Evolutionary conservation across 768 basidiomycete species (phyloP).

Genomic region (Leucocoprinus birnbaumii): DNA sequence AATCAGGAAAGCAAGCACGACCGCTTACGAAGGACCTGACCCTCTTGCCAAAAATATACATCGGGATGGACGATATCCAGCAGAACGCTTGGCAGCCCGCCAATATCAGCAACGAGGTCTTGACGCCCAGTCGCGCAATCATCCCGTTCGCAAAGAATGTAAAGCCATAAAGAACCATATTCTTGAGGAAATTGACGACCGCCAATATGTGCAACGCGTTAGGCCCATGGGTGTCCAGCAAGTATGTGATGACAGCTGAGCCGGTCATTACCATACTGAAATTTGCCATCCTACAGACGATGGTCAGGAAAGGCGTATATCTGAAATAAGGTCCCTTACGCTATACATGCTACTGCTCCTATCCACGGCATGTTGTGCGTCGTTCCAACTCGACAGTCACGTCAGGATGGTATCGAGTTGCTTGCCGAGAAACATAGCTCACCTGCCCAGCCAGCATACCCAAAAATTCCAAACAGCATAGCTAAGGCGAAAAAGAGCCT

Average conservation of each 20-base stretch:
- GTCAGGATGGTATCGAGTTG: background rate
- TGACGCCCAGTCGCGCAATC: conserved; percentile 33
- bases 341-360: conserved; percentile 37
- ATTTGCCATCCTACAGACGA: conserved; percentile 33
- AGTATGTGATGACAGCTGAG: conserved; percentile 39
- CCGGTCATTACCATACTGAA: conserved; percentile 42
- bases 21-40: conserved; percentile 37
- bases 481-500: conserved; percentile 36
- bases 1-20: background rate
- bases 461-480: conserved; percentile 42
- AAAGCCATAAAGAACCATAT: conserved; percentile 42
- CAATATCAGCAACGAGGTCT: conserved; percentile 35
- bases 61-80: conserved; percentile 37
- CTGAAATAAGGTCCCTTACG: conserved; percentile 12
- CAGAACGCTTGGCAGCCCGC: conserved; percentile 37
- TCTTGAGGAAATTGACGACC: conserved; percentile 40
- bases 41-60: conserved; percentile 43
- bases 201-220: conserved; percentile 40
- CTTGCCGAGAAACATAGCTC: background rate
- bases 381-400: conserved; percentile 26
- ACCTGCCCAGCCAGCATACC: conserved; percentile 45
- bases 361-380: conserved; percentile 42
- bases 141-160: conserved; percentile 43
- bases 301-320: background rate
- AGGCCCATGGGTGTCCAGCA: conserved; percentile 41